Evolutionary conservation across 2,329 filamentous ascomycete species (phyloP), one percentile per base, ranked within the genome.

Genomic region (Magnaporthales sp.): DNA sequence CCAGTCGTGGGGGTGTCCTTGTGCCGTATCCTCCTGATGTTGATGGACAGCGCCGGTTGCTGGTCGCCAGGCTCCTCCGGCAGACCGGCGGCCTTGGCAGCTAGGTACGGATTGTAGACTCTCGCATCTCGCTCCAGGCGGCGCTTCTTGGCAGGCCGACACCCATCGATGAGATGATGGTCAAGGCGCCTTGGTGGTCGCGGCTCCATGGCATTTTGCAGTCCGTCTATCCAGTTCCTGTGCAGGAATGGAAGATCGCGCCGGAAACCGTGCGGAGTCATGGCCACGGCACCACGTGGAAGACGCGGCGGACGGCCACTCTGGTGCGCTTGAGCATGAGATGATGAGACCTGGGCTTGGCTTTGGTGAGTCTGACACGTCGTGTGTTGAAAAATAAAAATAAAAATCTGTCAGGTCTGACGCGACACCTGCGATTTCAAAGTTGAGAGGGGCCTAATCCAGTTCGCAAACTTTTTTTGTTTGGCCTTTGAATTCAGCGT

Each of bases 11-110:
- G 6, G 22, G 78, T 77, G 67, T 83, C 80, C 70, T 80, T 81
- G 73, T 84, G 83, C 64, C 78, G 77, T 68, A 86, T 77, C 70
- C 81, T 84, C 71, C 84, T 76, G 31, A 86, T 76, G 68, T 86
- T 81, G 68, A 87, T 79, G 67, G 82, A 82, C 66, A 87, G 75
- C 6, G 78, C 77, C 46, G 68, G 67, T 60, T 64, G 54, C 24
- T 70, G 67, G 8, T 68, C 65, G 31, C 62, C 67, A 4, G 72
- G 70, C 22, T 68, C 68, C 56, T 70, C 68, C 1, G 71, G 71
- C 24, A 74, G 69, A 64, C 68, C 63, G 54, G 66, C 69, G 7
- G 68, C 62, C 30, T 15, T 27, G 22, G 54, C 54, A 13, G 62
- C 62, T n/a, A 38, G 30, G 38, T 19, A 32, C 24, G 38, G 11